Base-by-base conservation (phyloP, 2,329 filamentous ascomycete species). In the Sporothrix brunneoviolacea region DNA sequence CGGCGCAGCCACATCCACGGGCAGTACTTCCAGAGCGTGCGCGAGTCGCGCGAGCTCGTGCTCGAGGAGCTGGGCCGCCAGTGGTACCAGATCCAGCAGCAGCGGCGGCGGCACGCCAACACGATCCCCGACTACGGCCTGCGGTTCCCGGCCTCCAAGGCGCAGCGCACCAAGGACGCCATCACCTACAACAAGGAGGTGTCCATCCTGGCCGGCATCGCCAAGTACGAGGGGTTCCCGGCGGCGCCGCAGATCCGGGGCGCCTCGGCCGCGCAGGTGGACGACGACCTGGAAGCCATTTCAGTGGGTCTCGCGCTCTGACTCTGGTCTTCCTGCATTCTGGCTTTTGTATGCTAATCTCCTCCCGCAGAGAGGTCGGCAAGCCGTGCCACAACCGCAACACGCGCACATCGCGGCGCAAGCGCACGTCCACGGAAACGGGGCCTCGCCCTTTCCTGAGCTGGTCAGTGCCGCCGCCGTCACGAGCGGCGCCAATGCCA, bases 201-300 rank as follows among this genome's bases (percentile, higher is more conserved):
- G 4, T 95, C 91, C 0, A 82, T 96, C 24, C 72, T 98, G 51
- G 84, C 91, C 6, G 91, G 91, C 33, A 77, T 97, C 46, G 91
- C 91, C 32, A 97, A 96, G 69, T 91, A 96, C 65, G 84, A 95
- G 61, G 93, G 93, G 21, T 98, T 98, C 68, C 93, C 93, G 32
- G 91, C 91, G 28, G 93, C 91, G n/a, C 93, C 93, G 18, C 77
- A 87, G 30, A 84, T 98, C 68, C 75, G 75, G 52, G 79, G 86
- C 37, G 86, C 88, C 22, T 83, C 84, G 33, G 68, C 77, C 19
- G 73, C 78, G 10, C 89, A 96, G 62, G 69, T 93, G 41, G 88
- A 95, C 50, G 85, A 91, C 44, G 93, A 98, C 68, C 73, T 97
- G 56, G 83, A 86, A 64, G 86, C 86, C 59, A 96, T 98, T 75